A percentile compares a stretch with the other conserved stretches of the same genome.
phyloP scores from a whole-genome alignment of 768 basidiomycete genomes.

The Rhizopogon vinicolor region DNA sequence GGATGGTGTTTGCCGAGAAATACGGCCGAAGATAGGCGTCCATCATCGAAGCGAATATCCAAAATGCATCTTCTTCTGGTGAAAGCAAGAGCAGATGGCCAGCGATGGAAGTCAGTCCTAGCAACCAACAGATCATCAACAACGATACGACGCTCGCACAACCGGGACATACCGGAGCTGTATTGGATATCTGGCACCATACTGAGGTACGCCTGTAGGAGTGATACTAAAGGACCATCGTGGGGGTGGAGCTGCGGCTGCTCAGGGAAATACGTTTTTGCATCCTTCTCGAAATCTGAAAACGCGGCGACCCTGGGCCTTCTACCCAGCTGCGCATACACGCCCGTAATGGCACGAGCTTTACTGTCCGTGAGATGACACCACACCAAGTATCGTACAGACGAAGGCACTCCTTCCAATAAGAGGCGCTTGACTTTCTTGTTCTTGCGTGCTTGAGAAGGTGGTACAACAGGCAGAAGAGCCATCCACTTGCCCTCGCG shows the following conservation, averaged over 20 bases:
- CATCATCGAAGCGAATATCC: conserved; percentile 88
- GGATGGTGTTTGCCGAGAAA: conserved; percentile 54
- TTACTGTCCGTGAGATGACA: conserved; percentile 75
- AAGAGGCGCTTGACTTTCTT: conserved; percentile 77
- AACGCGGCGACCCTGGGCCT: conserved; percentile 47
- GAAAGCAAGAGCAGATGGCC: conserved; percentile 70
- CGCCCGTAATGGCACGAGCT: conserved; percentile 59
- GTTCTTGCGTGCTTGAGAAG: conserved; percentile 66
- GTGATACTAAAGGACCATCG: conserved; percentile 49
- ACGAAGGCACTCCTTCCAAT: conserved; percentile 76
- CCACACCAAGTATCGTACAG: conserved; percentile 84
- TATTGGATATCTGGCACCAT: conserved; percentile 87
- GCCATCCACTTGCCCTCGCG: conserved; percentile 77
- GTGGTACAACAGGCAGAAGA: conserved; percentile 47
- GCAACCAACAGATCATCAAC: not conserved
- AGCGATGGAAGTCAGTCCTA: conserved; percentile 66
- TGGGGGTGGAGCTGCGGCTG: conserved; percentile 55
- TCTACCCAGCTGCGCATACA: conserved; percentile 61
- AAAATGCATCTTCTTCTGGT: conserved; percentile 87
- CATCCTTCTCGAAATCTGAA: conserved; percentile 57
- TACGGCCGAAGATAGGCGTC: conserved; percentile 77
- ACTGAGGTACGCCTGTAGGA: conserved; percentile 69
- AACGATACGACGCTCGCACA: not conserved
- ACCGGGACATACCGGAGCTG: conserved; percentile 41
- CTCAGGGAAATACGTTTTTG: conserved; percentile 47